Evolutionary conservation across 75 land plant species (phyloP).

Genomic region (Azolla pinnata): DNA sequence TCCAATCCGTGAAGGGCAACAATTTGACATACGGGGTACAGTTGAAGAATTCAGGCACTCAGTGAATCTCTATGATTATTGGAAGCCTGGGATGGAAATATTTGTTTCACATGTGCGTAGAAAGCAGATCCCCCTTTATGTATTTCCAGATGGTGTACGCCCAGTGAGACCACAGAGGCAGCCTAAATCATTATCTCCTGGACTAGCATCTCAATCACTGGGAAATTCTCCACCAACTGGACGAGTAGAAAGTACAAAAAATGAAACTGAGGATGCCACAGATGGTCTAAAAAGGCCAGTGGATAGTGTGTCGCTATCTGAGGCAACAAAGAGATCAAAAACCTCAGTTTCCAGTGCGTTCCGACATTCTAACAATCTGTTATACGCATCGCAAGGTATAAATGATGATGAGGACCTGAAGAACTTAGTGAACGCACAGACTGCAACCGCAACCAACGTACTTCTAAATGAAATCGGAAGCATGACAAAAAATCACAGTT

Average conservation of each 20-base stretch:
- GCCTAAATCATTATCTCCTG: constrained; percentile 5
- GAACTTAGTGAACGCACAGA: background rate
- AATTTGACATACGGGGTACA: constrained; percentile 69
- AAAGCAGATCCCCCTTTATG: constrained; percentile 60
- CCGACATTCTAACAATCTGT: too few species aligned
- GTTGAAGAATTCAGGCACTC: constrained; percentile 76
- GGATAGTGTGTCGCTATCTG: too few species aligned
- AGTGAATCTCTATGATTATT: constrained; percentile 38
- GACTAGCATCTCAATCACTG: background rate
- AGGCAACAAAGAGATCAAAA: too few species aligned
- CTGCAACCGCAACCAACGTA: background rate
- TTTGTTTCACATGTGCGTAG: constrained; percentile 58
- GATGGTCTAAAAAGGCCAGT: too few species aligned
- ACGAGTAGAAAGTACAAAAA: background rate
- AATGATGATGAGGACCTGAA: too few species aligned
- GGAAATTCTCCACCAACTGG: background rate
- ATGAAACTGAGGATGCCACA: background rate
- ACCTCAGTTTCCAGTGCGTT: too few species aligned
- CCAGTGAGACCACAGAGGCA: constrained; percentile 39
- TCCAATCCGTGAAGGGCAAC: constrained; percentile 52
- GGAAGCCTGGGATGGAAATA: constrained; percentile 83
- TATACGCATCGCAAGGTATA: too few species aligned
- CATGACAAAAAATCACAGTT: background rate
- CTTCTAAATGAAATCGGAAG: background rate
- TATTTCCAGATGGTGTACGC: constrained; percentile 70